These are phyloP conservation scores for Agaricus bisporus DNA, from an alignment of 768 basidiomycete species.

Conservation along the genomic window DNA sequence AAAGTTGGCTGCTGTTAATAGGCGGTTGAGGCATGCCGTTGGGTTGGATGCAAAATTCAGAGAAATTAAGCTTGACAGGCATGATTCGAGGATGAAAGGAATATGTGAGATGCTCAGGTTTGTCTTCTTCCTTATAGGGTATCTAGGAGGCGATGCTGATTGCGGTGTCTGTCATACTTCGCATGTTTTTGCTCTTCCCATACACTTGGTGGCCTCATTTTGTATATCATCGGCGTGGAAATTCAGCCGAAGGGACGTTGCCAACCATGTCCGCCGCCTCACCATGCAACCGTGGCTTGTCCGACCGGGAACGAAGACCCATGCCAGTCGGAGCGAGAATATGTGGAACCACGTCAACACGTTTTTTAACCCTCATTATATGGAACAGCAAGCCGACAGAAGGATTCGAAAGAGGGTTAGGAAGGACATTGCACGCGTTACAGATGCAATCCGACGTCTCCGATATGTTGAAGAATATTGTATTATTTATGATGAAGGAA, in stretches of 20 bases:
- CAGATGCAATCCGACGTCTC: constrained; percentile 26
- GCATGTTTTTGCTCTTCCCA: no score
- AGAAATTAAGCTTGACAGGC: constrained; percentile 16
- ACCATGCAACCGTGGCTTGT: constrained; percentile 37
- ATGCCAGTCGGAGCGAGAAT: constrained; percentile 22
- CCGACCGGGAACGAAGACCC: constrained; percentile 25
- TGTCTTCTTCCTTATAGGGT: not conserved
- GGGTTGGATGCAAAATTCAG: constrained; percentile 17
- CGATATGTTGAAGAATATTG: constrained; percentile 28
- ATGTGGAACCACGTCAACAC: constrained; percentile 20
- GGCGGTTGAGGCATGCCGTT: constrained; percentile 14
- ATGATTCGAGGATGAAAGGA: constrained; percentile 16
- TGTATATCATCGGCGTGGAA: no score
- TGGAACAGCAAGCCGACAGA: constrained; percentile 24
- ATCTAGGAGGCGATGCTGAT: no score
- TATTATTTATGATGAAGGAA: constrained; percentile 32
- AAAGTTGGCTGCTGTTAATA: constrained; percentile 17
- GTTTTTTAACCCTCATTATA: constrained; percentile 24
- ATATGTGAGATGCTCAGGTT: constrained; percentile 19
- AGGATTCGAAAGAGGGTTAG: constrained; percentile 27
- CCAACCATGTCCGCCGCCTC: not conserved
- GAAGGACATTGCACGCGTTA: constrained; percentile 30
- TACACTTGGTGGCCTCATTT: no score
- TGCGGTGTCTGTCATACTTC: no score
- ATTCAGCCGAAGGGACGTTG: not conserved